These are phyloP conservation scores for Antitrichia curtipendula DNA, from an alignment of 225 moss, liverwort and hornwort genomes.

Conservation along the genomic window DNA sequence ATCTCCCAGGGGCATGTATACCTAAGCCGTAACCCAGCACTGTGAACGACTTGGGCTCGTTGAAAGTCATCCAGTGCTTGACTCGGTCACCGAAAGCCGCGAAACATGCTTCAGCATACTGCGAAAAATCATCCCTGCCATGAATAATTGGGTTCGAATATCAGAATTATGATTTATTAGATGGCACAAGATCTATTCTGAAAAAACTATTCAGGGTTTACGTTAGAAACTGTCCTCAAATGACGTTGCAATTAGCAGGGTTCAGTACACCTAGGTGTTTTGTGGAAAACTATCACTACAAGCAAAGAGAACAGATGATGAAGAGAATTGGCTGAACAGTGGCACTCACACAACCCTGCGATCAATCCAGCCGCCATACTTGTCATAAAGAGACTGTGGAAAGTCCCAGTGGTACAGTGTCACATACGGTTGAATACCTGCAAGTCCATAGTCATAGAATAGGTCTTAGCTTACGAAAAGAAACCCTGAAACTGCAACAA, in stretches of 20 bases:
- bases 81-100: conserved; percentile 83
- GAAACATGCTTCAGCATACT: conserved; percentile 68
- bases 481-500: background rate
- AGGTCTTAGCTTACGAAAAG: background rate
- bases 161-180: background rate
- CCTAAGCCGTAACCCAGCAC: conserved; percentile 63
- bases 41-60: conserved; percentile 63
- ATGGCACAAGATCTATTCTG: background rate
- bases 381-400: conserved; percentile 56
- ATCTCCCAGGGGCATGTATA: conserved; percentile 63
- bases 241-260: background rate
- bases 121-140: conserved; percentile 50
- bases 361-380: conserved; percentile 52
- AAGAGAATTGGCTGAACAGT: background rate
- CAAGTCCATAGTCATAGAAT: background rate
- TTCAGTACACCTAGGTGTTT: background rate
- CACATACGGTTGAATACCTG: conserved; percentile 75
- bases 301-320: background rate
- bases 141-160: background rate
- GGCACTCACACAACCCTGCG: conserved; percentile 57
- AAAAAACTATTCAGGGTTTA: background rate
- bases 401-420: conserved; percentile 98
- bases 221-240: background rate
- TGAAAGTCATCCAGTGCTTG: conserved; percentile 90
- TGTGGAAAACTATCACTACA: background rate